Evolutionary conservation across 768 basidiomycete species (phyloP).

Genomic region (Naematelia encephala): DNA sequence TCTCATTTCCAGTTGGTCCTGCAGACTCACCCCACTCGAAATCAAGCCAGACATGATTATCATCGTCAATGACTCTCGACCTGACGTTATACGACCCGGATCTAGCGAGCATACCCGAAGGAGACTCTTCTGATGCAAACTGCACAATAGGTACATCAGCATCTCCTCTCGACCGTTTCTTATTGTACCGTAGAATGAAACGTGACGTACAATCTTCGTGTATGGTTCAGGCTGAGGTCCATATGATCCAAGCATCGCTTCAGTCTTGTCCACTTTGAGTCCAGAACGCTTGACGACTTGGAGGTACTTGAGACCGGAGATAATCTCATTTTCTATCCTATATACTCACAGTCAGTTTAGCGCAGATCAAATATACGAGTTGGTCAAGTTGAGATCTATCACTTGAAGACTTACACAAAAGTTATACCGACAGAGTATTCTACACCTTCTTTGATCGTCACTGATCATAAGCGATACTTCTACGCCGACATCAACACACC

Average conservation of each 20-base stretch:
- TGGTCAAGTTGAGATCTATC: no score
- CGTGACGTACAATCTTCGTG: slow-evolving; percentile 55
- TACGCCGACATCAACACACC: slow-evolving; percentile 56
- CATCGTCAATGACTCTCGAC: slow-evolving; percentile 85
- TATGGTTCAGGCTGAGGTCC: slow-evolving; percentile 72
- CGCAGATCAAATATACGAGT: background rate
- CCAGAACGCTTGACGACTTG: slow-evolving; percentile 82
- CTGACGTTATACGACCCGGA: slow-evolving; percentile 71
- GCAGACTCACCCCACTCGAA: slow-evolving; percentile 67
- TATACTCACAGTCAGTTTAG: slow-evolving; percentile 10
- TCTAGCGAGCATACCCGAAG: slow-evolving; percentile 80
- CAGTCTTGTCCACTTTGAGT: slow-evolving; percentile 72
- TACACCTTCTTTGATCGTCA: slow-evolving; percentile 56
- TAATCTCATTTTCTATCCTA: slow-evolving; percentile 85
- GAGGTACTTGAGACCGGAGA: slow-evolving; percentile 61
- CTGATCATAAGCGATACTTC: slow-evolving; percentile 6
- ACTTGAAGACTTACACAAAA: slow-evolving; percentile 58
- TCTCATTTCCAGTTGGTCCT: background rate
- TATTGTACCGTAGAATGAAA: slow-evolving; percentile 39
- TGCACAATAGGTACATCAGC: slow-evolving; percentile 37
- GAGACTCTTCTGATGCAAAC: slow-evolving; percentile 52
- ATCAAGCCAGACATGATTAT: slow-evolving; percentile 69
- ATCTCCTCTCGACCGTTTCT: slow-evolving; percentile 70
- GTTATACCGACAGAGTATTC: slow-evolving; percentile 64
- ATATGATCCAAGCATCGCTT: slow-evolving; percentile 84